Evolutionary conservation across 2,329 filamentous ascomycete genomes (phyloP).

Genomic region (Aspergillus persii): DNA sequence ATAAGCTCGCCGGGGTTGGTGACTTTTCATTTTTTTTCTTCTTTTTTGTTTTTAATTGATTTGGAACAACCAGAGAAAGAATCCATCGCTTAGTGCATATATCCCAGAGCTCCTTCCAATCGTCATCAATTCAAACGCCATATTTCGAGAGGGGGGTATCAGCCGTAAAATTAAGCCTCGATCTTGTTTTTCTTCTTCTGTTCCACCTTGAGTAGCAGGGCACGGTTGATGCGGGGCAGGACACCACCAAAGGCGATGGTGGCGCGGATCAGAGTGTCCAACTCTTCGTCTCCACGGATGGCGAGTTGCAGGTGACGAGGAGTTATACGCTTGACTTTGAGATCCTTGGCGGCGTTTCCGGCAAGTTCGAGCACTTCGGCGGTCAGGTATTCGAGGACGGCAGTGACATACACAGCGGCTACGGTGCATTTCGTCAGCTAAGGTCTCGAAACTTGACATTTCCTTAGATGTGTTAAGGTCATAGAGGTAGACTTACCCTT

Average conservation of each 20-base stretch:
- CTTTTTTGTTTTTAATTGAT: neutral
- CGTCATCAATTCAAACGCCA: constrained; percentile 26
- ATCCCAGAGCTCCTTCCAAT: constrained; percentile 18
- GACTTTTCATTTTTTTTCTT: constrained; percentile 5
- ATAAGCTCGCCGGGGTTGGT: neutral
- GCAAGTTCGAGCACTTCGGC: constrained; percentile 97
- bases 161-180: constrained; percentile 29
- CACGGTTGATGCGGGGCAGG: constrained; percentile 97
- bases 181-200: constrained; percentile 87
- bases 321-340: constrained; percentile 99
- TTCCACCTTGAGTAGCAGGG: constrained; percentile 90
- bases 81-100: constrained; percentile 14
- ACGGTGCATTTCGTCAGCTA: constrained; percentile 16
- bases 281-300: constrained; percentile 96
- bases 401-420: constrained; percentile 96
- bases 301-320: constrained; percentile 96
- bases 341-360: constrained; percentile 97
- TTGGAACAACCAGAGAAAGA: neutral
- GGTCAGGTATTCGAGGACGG: constrained; percentile 95
- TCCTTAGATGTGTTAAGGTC: neutral
- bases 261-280: constrained; percentile 94
- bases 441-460: neutral
- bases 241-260: constrained; percentile 99
- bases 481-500: constrained; percentile 57
- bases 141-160: constrained; percentile 21